phyloP scores from a whole-genome alignment of 108 stramenopile species.

The Cylindrotheca closterium region DNA sequence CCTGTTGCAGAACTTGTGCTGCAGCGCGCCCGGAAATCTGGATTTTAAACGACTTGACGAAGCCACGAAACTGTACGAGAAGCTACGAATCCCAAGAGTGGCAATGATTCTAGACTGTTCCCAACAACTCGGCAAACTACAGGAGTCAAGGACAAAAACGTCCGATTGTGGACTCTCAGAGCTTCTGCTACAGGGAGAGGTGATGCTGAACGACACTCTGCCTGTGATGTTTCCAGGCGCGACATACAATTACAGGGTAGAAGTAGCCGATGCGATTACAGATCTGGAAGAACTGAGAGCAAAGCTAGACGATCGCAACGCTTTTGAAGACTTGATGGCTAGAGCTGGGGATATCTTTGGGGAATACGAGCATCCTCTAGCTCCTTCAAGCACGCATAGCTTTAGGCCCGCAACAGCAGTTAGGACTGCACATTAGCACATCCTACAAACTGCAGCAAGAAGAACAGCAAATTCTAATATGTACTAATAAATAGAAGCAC shows the following conservation, averaged over 20 bases:
- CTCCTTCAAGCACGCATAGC: too few relatives aligned
- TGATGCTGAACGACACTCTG: slow-evolving; percentile 6
- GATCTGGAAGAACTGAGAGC: neutral
- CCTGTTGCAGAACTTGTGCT: slow-evolving; percentile 32
- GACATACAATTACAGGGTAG: neutral
- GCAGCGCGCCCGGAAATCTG: neutral
- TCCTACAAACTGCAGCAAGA: too few relatives aligned
- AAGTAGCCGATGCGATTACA: neutral
- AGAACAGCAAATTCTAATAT: too few relatives aligned
- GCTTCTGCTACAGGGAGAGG: neutral
- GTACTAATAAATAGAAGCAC: too few relatives aligned
- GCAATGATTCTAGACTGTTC: slow-evolving; percentile 35
- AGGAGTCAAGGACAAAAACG: slow-evolving; percentile 39
- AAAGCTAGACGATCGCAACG: neutral
- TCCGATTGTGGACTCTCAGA: neutral
- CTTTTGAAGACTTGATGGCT: neutral
- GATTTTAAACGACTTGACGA: neutral
- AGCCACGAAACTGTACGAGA: slow-evolving; percentile 52
- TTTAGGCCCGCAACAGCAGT: too few relatives aligned
- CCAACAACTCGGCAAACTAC: slow-evolving; percentile 43
- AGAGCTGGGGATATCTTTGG: neutral
- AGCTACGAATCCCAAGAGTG: slow-evolving; percentile 48
- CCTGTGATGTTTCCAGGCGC: slow-evolving; percentile 10
- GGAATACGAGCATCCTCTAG: too few relatives aligned
- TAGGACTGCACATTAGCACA: too few relatives aligned